Percentiles rank a stretch among this genome's conserved stretches.
Evolutionary conservation across 1,139 yeast species (phyloP).

Genomic region (Spathaspora sp.): DNA sequence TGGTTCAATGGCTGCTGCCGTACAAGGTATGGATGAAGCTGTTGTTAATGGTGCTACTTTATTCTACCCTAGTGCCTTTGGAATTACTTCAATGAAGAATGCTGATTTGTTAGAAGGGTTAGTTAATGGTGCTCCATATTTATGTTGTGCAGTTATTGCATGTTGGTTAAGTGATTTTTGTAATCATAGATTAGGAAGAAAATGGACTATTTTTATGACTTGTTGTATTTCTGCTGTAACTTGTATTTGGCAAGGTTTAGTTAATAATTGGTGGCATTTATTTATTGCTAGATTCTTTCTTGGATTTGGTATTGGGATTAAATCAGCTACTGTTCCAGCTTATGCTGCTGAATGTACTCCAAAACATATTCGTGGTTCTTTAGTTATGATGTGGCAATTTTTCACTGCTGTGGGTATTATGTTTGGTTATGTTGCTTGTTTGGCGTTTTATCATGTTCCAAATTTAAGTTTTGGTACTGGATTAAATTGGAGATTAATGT

Average conservation of each 20-base stretch:
- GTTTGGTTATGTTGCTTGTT: conserved; percentile 71
- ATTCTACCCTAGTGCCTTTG: conserved; percentile 60
- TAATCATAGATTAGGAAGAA: conserved; percentile 65
- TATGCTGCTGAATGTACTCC: conserved; percentile 83
- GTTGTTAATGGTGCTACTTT: conserved; percentile 83
- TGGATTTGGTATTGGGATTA: conserved; percentile 81
- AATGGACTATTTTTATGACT: conserved; percentile 70
- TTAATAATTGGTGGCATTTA: conserved; percentile 72
- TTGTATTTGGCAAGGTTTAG: conserved; percentile 77
- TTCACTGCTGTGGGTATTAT: conserved; percentile 87
- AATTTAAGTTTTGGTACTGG: conserved; percentile 41
- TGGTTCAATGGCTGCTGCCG: conserved; percentile 87
- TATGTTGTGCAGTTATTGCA: conserved; percentile 67
- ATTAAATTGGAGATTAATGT: conserved; percentile 78
- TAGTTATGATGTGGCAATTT: conserved; percentile 88
- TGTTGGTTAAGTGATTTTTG: conserved; percentile 74
- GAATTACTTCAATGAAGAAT: conserved; percentile 48
- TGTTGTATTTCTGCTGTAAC: conserved; percentile 65
- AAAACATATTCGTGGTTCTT: conserved; percentile 70
- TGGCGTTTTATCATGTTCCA: conserved; percentile 51
- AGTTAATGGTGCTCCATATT: conserved; percentile 78
- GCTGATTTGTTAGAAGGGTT: conserved; percentile 72
- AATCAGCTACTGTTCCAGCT: conserved; percentile 79
- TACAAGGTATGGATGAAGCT: conserved; percentile 92
- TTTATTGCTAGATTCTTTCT: conserved; percentile 70